A percentile compares a stretch with the other conserved stretches of the same genome.
phyloP scores from a whole-genome alignment of 176 grass and related monocot genomes.

The Avena eriantha region DNA sequence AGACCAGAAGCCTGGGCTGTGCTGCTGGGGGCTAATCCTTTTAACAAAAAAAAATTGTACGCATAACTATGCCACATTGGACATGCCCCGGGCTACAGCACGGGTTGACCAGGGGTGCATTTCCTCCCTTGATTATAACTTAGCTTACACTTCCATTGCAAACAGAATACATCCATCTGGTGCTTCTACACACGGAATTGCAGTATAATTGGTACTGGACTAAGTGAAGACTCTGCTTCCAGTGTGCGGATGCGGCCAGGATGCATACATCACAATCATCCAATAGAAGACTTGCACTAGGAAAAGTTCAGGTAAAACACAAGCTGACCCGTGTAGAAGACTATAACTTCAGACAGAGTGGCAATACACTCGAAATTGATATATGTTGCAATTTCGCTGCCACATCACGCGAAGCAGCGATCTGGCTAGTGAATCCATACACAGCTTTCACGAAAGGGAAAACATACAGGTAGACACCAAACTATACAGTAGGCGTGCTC shows the following conservation, averaged over 20 bases:
- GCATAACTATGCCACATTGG: too few relatives aligned
- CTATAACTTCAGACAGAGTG: not conserved
- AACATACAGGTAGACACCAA: slow-evolving; percentile 2
- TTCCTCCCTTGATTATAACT: not conserved
- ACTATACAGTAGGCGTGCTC: not conserved
- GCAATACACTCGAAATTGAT: not conserved
- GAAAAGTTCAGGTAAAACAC: not conserved
- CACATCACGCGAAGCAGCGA: not conserved
- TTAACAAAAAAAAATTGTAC: too few relatives aligned
- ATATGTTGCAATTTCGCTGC: not conserved
- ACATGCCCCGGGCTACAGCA: too few relatives aligned
- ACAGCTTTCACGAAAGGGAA: not conserved
- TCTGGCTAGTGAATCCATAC: not conserved
- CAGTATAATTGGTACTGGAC: not conserved
- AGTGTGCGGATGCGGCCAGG: not conserved
- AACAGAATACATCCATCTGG: not conserved
- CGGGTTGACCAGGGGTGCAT: too few relatives aligned
- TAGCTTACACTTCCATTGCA: not conserved
- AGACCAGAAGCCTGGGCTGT: too few relatives aligned
- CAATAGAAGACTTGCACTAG: not conserved
- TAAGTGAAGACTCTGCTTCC: too few relatives aligned
- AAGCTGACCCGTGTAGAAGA: not conserved
- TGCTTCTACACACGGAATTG: slow-evolving; percentile 1
- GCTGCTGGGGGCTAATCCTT: too few relatives aligned
- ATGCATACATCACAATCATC: not conserved